Base-by-base conservation (phyloP, 345 rosid species). In the Eucalyptus pauciflora region DNA sequence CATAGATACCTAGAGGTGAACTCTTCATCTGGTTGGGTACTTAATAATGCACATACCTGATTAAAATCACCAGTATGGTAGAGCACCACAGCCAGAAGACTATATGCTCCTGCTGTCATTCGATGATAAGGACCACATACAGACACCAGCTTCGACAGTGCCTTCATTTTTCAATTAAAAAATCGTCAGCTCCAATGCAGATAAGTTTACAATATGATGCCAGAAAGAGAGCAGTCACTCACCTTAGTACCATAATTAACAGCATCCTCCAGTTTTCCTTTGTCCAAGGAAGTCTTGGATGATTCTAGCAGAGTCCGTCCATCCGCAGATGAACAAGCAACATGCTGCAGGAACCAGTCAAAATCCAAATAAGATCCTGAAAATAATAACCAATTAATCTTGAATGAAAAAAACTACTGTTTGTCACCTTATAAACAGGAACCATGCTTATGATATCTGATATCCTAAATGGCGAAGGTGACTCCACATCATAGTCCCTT, bases 71-170 rank as follows among this genome's bases (percentile, higher is more conserved):
- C 99, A 67, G 99, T 98, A 94, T 97, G 99, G 93, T 97, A 97
- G 88, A 97, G 96, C 90, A 97, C 99, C 29, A 97, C 99, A 85
- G 99, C 99, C 87, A 97, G 94, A 92, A 96, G 99, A 93, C 99
- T 97, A 91, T 97, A 97, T 56, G 99, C 99, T 94, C 99, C 97
- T 41, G 99, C 99, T 16, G 99, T 97, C 94, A 94, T 97, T 92
- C 99, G 95, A 94, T 97, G 99, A 92, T 94, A 97, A 58, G 99
- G 99, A 87, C 99, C 99, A 54, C 99, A 97, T 17, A 97, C 99
- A 31, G 99, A 92, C 89, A 97, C 96, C 88, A 96, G 97, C 90
- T 97, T 97, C 43, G 97, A 92, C 88, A 97, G 94, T 90, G 99
- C 99, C 99, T 97, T 92, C 89, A 93, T 92, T 76, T 88, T 91